Evolutionary conservation across 371 early-diverging fungal species (phyloP), one percentile per base, ranked within the genome.

Genomic region (Apophysomyces ossiformis): DNA sequence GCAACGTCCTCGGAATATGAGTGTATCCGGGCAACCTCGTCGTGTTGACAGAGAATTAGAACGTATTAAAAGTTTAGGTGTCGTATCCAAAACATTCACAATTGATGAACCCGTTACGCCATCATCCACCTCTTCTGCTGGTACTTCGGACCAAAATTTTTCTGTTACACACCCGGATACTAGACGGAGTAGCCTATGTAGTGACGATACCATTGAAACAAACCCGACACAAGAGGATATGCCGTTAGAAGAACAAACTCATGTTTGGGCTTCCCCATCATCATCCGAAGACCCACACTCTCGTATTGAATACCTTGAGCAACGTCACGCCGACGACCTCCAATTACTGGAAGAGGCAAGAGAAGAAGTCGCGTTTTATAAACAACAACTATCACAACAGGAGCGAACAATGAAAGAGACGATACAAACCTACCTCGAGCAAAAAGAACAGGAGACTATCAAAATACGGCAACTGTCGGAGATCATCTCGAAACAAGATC

Each of bases 51-150:
- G 70, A 38, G 81, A 81, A 46, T 68, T 81, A 4, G 72, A 81
- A 18, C 73, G 78, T 37, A 68, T 81, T 38, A 81, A 81, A 63
- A 78, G 78, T 18, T 41, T 78, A 5, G 81, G 71, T 5, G 78
- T 81, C 3, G 81, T 81, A 4, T 81, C 81, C 9, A 75, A 71
- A 56, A 59, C 61, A 35, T 81, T 81, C 73, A 37, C 70, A 61
- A 26, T 44, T 64, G 39, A 62, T 9, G 54, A 50, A 37, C 46
- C 56, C 5, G 16, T 62, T 7, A n/a, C 57, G 12, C 32, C 46
- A 5, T 43, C 61, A 11, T 36, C 54, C 6, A 70, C 68, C 16
- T 54, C 60, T 1, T 50, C 66, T 7, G 68, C 74, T 60, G 45
- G 58, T n/a, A 67, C 72, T 11, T 61, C 57, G 13, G 61, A 64